These are phyloP conservation scores for Herpotrichia juniperi DNA, from an alignment of 2,329 filamentous ascomycete genomes.

Conservation along the genomic window DNA sequence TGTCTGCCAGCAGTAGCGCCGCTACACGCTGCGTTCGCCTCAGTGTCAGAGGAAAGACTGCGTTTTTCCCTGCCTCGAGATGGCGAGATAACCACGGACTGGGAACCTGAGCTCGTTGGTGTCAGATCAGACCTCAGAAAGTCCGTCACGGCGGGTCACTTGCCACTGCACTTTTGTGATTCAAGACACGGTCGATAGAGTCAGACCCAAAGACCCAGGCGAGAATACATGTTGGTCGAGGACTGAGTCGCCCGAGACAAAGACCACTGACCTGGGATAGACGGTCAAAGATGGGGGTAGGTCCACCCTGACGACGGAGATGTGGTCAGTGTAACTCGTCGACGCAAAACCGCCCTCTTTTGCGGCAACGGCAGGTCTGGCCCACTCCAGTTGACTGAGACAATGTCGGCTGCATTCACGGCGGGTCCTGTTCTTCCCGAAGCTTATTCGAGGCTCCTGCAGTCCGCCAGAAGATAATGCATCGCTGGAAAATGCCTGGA, in stretches of 20 bases:
- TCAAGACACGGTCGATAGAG: constrained; percentile 1
- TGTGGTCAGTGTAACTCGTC: constrained; percentile 34
- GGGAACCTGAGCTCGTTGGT: constrained; percentile 3
- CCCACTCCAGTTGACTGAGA: constrained; percentile 37
- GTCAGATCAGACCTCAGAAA: constrained; percentile 11
- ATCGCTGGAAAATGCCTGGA: constrained; percentile 33
- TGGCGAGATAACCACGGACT: constrained; percentile 5
- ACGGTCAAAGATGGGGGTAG: constrained; percentile 4
- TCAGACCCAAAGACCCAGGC: constrained; percentile 7
- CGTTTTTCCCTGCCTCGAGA: constrained; percentile 6
- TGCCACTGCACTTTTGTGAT: constrained; percentile 10
- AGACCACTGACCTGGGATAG: constrained; percentile 14
- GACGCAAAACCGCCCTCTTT: not conserved
- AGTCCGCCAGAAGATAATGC: constrained; percentile 39
- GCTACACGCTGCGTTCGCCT: constrained; percentile 8
- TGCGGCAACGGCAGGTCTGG: constrained; percentile 7
- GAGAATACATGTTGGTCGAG: constrained; percentile 10
- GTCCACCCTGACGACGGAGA: constrained; percentile 21
- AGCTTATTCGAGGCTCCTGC: constrained; percentile 38
- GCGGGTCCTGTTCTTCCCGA: constrained; percentile 36
- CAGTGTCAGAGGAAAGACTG: not conserved
- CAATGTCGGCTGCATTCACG: constrained; percentile 26
- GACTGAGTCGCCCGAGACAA: constrained; percentile 20
- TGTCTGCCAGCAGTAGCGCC: constrained; percentile 21
- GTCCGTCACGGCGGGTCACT: constrained; percentile 12